Conservation (phyloP, 805 yeast species). For the Starmerella potacharoeniae region DNA sequence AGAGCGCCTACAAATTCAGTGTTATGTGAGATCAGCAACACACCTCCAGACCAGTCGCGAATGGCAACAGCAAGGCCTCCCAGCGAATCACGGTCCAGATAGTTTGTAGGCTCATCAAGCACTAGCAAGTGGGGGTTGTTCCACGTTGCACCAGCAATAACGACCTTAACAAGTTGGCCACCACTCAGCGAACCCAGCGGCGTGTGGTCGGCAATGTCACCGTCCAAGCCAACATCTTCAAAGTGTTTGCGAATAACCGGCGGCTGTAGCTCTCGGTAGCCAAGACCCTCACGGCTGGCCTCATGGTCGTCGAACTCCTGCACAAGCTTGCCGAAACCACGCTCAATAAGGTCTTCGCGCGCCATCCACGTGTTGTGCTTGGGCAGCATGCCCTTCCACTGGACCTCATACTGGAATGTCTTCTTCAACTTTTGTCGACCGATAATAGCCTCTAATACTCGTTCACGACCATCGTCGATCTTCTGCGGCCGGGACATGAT, state of each 20-base stretch:
- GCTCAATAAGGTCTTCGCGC: conserved; percentile 64
- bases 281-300: conserved; percentile 97
- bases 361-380: conserved; percentile 90
- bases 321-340: conserved; percentile 81
- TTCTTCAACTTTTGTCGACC: conserved; percentile 96
- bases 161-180: conserved; percentile 96
- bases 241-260: conserved; percentile 90
- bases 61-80: conserved; percentile 97
- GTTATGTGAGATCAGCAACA: conserved; percentile 96
- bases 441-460: conserved; percentile 85
- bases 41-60: conserved; percentile 97
- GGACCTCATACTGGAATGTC: conserved; percentile 91
- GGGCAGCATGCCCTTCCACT: conserved; percentile 88
- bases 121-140: conserved; percentile 95
- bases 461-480: conserved; percentile 70
- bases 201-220: conserved; percentile 97
- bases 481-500: conserved; percentile 70
- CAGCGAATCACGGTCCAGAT: conserved; percentile 92
- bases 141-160: conserved; percentile 99
- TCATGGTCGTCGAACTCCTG: conserved; percentile 98
- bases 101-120: conserved; percentile 96
- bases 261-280: conserved; percentile 89
- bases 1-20: conserved; percentile 93
- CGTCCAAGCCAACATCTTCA: conserved; percentile 93
- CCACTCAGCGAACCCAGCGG: conserved; percentile 95